Conservation (phyloP, 2,329 filamentous ascomycete species). For the Drechslerella stenobrocha region DNA sequence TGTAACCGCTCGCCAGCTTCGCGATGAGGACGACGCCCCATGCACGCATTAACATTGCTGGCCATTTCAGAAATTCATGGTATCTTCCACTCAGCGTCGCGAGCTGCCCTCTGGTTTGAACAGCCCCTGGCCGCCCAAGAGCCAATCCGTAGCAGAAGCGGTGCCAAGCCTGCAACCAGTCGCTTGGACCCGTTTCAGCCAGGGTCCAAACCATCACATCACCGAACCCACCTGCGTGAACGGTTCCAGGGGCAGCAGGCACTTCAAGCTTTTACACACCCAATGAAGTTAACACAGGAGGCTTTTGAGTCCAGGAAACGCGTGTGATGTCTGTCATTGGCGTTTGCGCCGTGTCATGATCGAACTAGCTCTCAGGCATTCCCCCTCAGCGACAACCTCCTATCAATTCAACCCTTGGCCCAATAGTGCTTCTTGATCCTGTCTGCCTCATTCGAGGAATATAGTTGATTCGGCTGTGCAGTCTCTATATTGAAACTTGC, state of each 20-base stretch:
- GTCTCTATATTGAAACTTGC: constrained; percentile 38
- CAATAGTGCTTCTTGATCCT: constrained; percentile 11
- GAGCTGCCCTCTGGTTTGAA: not conserved
- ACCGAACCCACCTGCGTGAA: constrained; percentile 13
- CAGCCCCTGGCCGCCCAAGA: constrained; percentile 12
- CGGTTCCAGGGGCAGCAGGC: constrained; percentile 14
- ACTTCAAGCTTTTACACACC: constrained; percentile 7
- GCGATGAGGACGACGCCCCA: not conserved
- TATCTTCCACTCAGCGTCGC: constrained; percentile 1
- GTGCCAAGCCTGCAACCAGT: constrained; percentile 31
- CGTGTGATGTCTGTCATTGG: constrained; percentile 27
- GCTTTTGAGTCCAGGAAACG: constrained; percentile 19
- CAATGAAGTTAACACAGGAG: constrained; percentile 32
- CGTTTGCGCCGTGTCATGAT: not conserved
- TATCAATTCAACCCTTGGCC: not conserved
- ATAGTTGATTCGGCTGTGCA: constrained; percentile 30
- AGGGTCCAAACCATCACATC: constrained; percentile 33
- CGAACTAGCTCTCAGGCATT: constrained; percentile 16
- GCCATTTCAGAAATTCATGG: not conserved
- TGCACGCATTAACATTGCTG: no score
- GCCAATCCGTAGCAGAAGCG: constrained; percentile 45
- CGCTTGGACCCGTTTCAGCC: constrained; percentile 44
- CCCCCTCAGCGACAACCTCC: constrained; percentile 23
- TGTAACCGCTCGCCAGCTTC: not conserved
- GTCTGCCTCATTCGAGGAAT: constrained; percentile 10